phyloP scores from a whole-genome alignment of 1,139 yeast species.

The Hansenula sp. region DNA sequence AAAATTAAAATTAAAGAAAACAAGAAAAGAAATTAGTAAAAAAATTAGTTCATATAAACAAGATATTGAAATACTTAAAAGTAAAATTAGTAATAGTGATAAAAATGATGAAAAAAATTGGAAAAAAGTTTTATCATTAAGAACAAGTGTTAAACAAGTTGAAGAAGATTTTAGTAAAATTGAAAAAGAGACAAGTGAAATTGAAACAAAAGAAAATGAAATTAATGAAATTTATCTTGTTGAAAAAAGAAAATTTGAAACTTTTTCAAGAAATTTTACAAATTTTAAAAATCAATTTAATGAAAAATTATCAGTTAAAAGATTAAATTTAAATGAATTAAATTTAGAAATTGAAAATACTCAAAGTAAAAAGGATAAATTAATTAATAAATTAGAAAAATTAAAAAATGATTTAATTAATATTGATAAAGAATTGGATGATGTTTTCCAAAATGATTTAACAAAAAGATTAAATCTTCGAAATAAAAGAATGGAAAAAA shows the following conservation, averaged over 20 bases:
- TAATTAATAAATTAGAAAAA: constrained; percentile 27
- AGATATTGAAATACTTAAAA: constrained; percentile 54
- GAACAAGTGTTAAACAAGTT: constrained; percentile 35
- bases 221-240: constrained; percentile 35
- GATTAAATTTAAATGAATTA: constrained; percentile 23
- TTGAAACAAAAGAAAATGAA: constrained; percentile 30
- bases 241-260: constrained; percentile 35
- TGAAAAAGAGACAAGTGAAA: constrained; percentile 30
- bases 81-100: constrained; percentile 41
- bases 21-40: constrained; percentile 59
- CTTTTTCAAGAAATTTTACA: constrained; percentile 30
- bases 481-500: constrained; percentile 25
- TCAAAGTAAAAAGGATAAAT: constrained; percentile 31
- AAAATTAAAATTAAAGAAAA: constrained; percentile 48
- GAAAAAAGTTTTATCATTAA: constrained; percentile 37
- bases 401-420: constrained; percentile 23
- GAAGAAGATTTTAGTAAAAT: constrained; percentile 34
- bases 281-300: constrained; percentile 29
- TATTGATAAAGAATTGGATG: constrained; percentile 28
- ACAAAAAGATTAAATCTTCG: constrained; percentile 23
- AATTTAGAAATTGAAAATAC: constrained; percentile 31
- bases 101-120: constrained; percentile 42
- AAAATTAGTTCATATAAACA: constrained; percentile 45
- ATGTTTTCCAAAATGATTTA: constrained; percentile 26
- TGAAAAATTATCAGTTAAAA: constrained; percentile 18